Evolutionary conservation across 768 basidiomycete genomes (phyloP).

Genomic region (Agaricus blazei): DNA sequence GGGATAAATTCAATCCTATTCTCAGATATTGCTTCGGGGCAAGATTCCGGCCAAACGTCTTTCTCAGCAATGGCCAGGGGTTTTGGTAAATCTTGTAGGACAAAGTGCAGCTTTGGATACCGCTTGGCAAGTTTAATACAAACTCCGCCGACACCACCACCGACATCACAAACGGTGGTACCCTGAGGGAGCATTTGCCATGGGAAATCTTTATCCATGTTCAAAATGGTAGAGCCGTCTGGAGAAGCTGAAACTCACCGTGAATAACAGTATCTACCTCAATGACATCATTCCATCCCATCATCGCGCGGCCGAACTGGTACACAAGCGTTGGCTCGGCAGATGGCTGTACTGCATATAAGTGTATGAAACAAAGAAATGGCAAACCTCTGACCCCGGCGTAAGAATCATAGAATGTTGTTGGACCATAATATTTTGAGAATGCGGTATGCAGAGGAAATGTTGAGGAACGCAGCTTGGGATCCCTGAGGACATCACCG

Average conservation of each 20-base stretch:
- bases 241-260: slow-evolving; percentile 16
- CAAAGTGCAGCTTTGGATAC: slow-evolving; percentile 26
- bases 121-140: slow-evolving; percentile 25
- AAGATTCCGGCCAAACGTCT: slow-evolving; percentile 29
- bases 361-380: not conserved
- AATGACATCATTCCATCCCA: slow-evolving; percentile 25
- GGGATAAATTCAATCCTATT: not conserved
- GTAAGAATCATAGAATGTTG: slow-evolving; percentile 20
- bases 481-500: slow-evolving; percentile 28
- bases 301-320: slow-evolving; percentile 29
- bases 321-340: slow-evolving; percentile 14
- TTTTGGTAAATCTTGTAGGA: slow-evolving; percentile 31
- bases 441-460: slow-evolving; percentile 20
- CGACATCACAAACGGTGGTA: slow-evolving; percentile 32
- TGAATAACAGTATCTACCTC: slow-evolving; percentile 24
- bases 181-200: slow-evolving; percentile 23
- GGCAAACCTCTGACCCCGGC: slow-evolving; percentile 12
- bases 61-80: slow-evolving; percentile 24
- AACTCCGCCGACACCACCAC: slow-evolving; percentile 19
- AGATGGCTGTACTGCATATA: not conserved
- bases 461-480: slow-evolving; percentile 23
- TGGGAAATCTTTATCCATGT: slow-evolving; percentile 22
- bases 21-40: slow-evolving; percentile 15
- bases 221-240: not conserved
- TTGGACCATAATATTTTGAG: slow-evolving; percentile 17